phyloP scores from a whole-genome alignment of 495 filamentous ascomycete species.

The Schizothecium vesticola region DNA sequence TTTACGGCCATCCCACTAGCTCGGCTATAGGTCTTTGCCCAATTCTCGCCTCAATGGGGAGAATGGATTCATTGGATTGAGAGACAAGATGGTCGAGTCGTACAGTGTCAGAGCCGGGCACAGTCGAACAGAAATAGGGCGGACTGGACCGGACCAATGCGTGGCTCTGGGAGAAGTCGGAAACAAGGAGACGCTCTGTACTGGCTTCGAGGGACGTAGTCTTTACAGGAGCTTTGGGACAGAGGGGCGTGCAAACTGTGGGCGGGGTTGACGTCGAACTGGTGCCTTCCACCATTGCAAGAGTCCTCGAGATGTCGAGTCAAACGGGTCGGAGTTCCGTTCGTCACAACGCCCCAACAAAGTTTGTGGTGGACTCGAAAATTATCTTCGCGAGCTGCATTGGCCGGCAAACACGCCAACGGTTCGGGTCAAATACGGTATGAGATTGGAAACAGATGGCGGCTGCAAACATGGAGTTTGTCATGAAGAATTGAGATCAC shows the following conservation, averaged over 20 bases:
- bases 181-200: background rate
- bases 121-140: background rate
- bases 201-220: background rate
- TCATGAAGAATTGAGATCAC: background rate
- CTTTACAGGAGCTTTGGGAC: too few relatives aligned
- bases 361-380: background rate
- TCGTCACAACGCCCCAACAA: background rate
- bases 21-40: too few relatives aligned
- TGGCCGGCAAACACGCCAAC: background rate
- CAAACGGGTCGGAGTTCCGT: background rate
- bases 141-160: background rate
- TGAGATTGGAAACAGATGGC: background rate
- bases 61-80: constrained; percentile 2
- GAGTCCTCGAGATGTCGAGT: too few relatives aligned
- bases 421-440: background rate
- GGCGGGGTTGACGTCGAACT: too few relatives aligned
- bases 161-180: background rate
- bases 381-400: background rate
- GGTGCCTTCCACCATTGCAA: too few relatives aligned
- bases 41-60: too few relatives aligned
- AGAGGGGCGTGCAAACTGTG: too few relatives aligned
- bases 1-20: too few relatives aligned
- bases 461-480: background rate
- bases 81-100: constrained; percentile 5
- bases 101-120: background rate